phyloP scores from a whole-genome alignment of 495 filamentous ascomycete species.

The Coniosporium apollinis region DNA sequence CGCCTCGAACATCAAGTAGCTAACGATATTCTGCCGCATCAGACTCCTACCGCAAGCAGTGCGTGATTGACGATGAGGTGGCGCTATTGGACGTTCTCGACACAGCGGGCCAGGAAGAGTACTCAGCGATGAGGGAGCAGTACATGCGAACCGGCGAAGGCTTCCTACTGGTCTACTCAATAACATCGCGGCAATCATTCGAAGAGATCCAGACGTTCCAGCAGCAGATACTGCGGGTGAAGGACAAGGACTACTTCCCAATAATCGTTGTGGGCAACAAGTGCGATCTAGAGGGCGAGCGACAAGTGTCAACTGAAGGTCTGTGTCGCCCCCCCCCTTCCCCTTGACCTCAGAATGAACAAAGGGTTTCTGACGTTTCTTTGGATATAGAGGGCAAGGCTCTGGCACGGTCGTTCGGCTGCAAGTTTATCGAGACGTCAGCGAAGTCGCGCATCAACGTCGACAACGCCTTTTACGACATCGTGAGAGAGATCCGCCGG shows the following conservation, averaged over 20 bases:
- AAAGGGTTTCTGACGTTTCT: conserved; percentile 14
- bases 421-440: conserved; percentile 97
- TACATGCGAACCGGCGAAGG: conserved; percentile 99
- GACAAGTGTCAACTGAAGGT: conserved; percentile 85
- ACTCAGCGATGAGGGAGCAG: conserved; percentile 98
- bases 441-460: conserved; percentile 97
- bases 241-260: conserved; percentile 98
- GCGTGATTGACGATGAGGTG: conserved; percentile 94
- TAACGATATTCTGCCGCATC: conserved; percentile 5
- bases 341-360: conserved; percentile 3
- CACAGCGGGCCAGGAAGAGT: conserved; percentile 96
- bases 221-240: conserved; percentile 94
- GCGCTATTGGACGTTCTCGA: conserved; percentile 94
- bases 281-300: conserved; percentile 86
- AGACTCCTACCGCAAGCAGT: conserved; percentile 99
- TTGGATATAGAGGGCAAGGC: conserved; percentile 60
- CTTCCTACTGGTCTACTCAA: conserved; percentile 94
- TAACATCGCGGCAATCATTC: conserved; percentile 91
- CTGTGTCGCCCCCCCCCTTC: conserved; percentile 19
- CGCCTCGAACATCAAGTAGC: not conserved
- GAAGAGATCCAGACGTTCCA: conserved; percentile 97
- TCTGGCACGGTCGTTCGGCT: conserved; percentile 72
- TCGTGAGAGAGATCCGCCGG: conserved; percentile 88
- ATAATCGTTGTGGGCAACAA: conserved; percentile 99
- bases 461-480: conserved; percentile 94